Base-by-base conservation (phyloP, 192 early-diverging fungal genomes). In the Spinellus fusiger region DNA sequence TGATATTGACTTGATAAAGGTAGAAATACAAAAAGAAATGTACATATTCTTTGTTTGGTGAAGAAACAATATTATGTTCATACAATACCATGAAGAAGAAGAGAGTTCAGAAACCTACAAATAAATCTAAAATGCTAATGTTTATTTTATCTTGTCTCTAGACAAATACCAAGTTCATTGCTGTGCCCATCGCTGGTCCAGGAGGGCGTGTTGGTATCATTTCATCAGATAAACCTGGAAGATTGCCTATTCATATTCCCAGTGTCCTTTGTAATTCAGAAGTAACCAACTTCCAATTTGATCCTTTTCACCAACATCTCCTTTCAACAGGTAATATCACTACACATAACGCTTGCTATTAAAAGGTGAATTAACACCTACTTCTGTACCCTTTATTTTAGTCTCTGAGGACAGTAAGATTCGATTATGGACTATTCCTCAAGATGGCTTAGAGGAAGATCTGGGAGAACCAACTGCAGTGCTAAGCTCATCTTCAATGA, bases 151-250 rank as follows among this genome's bases (percentile, higher is more conserved):
- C 5, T 37, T 5, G 35, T 1, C 40, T 65, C 22, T 59, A 84
- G 72, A 76, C 73, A 0, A 89, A 83, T 48, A 29, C 57, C 47
- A 79, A 71, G 56, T 88, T 80, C 33, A 68, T 93, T 46, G 89
- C 90, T 0, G 77, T 93, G 22, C 81, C 90, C 13, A 72, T 91
- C 37, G 59, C 74, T 15, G 94, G 93, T 20, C 74, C 84, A 28
- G 94, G 94, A 22, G 94, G 94, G 18, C 79, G 89, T 56, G 57
- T 96, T 48, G 89, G 78, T 1, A 75, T 94, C 23, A 72, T 88
- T 57, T 74, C 81, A n/a, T 67, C 75, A 1, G 68, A 78, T 49
- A 79, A 79, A n/a, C 80, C 84, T 7, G 93, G 91, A 7, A 80
- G 94, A 22, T 54, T 90, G 7, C 83, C 86, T 5, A 59, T 55